phyloP scores from a whole-genome alignment of 805 yeast genomes.

The Kluyveromyces aestuarii region DNA sequence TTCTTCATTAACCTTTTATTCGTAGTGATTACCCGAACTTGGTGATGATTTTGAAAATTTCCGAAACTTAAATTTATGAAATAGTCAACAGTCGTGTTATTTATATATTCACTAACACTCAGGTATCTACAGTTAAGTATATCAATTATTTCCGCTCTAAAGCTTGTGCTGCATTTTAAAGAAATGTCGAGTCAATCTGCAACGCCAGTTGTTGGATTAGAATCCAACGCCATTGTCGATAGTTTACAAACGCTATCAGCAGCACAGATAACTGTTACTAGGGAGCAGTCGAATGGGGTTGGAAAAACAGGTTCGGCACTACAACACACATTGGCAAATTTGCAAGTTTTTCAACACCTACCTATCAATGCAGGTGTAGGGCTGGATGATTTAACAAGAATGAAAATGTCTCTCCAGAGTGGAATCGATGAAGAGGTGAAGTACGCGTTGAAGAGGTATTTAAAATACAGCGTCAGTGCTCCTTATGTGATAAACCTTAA shows the following conservation, averaged over 20 bases:
- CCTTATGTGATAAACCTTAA: slow-evolving; percentile 43
- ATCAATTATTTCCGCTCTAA: not conserved
- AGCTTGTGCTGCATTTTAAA: not conserved
- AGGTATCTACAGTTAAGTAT: too few relatives aligned
- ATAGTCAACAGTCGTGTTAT: too few relatives aligned
- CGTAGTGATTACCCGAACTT: not conserved
- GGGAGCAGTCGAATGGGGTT: slow-evolving; percentile 24
- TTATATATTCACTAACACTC: too few relatives aligned
- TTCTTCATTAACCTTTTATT: too few relatives aligned
- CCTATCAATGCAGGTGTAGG: slow-evolving; percentile 40
- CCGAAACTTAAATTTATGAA: not conserved
- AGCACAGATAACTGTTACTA: slow-evolving; percentile 16
- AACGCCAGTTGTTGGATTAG: not conserved
- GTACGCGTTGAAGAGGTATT: slow-evolving; percentile 51
- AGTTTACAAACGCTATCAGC: not conserved
- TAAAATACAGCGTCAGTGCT: slow-evolving; percentile 33
- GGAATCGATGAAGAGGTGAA: slow-evolving; percentile 58
- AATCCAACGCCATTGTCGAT: not conserved
- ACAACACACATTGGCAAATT: slow-evolving; percentile 24
- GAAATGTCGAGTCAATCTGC: slow-evolving; percentile 1
- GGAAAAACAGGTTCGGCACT: slow-evolving; percentile 11
- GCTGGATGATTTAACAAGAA: slow-evolving; percentile 52
- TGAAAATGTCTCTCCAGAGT: slow-evolving; percentile 59
- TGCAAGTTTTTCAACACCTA: slow-evolving; percentile 25
- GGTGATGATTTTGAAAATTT: not conserved